Evolutionary conservation across 306 rosid species (phyloP).

Genomic region (Cicer chorassanicum): DNA sequence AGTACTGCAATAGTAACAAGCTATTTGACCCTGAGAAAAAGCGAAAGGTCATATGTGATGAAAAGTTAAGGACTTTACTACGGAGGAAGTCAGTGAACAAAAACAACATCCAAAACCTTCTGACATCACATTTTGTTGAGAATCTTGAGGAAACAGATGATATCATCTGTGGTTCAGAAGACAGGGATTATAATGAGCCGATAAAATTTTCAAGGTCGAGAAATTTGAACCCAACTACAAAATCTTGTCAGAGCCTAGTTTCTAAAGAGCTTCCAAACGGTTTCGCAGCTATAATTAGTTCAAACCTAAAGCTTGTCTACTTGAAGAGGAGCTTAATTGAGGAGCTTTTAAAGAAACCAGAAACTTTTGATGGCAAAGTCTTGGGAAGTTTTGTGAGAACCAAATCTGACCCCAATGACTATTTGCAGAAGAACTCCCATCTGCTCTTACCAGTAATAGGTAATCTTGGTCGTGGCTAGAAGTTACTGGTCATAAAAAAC

Average conservation of each 20-base stretch:
- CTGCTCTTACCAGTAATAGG: constrained; percentile 73
- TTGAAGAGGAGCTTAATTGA: constrained; percentile 77
- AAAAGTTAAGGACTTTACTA: constrained; percentile 52
- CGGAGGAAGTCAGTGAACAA: constrained; percentile 60
- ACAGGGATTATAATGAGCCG: constrained; percentile 42
- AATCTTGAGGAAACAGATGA: constrained; percentile 57
- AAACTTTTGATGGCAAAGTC: constrained; percentile 62
- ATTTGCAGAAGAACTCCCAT: constrained; percentile 64
- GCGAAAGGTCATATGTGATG: constrained; percentile 67
- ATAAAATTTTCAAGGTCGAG: constrained; percentile 41
- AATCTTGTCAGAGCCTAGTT: constrained; percentile 40
- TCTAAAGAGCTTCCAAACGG: constrained; percentile 47
- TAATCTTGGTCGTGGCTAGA: constrained; percentile 42
- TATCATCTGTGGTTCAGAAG: constrained; percentile 54
- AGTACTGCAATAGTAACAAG: constrained; percentile 63
- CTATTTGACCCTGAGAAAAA: constrained; percentile 69
- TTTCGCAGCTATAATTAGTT: constrained; percentile 62
- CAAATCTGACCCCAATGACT: constrained; percentile 71
- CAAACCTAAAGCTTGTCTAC: constrained; percentile 71
- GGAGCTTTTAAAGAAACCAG: constrained; percentile 59
- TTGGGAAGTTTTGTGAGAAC: constrained; percentile 73
- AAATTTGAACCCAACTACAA: constrained; percentile 40
- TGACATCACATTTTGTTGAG: constrained; percentile 66
- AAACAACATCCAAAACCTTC: constrained; percentile 58
- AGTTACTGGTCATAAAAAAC: constrained; percentile 16